Conservation (phyloP, 495 filamentous ascomycete genomes). For the Podospora conica region DNA sequence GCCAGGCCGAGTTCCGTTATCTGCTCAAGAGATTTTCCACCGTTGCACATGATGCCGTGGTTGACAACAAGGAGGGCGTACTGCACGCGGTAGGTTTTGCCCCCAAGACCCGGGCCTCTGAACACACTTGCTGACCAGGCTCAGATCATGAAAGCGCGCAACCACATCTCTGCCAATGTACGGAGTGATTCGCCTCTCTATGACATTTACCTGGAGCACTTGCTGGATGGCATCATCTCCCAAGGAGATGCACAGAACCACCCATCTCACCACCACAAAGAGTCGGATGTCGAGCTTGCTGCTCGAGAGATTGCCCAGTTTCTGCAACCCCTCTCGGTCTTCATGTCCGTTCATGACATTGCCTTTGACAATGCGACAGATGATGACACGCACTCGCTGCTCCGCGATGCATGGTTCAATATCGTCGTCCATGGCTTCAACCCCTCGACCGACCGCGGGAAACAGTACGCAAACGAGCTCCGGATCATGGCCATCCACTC, state of each 20-base stretch:
- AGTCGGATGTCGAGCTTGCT: slow-evolving; percentile 69
- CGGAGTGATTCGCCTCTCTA: slow-evolving; percentile 62
- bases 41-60: slow-evolving; percentile 61
- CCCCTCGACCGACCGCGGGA: slow-evolving; percentile 60
- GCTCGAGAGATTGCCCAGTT: slow-evolving; percentile 78
- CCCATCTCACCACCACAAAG: slow-evolving; percentile 52
- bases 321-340: slow-evolving; percentile 69
- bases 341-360: slow-evolving; percentile 56
- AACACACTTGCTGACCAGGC: slow-evolving; percentile 13
- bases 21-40: slow-evolving; percentile 76
- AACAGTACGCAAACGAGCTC: slow-evolving; percentile 63
- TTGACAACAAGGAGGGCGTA: slow-evolving; percentile 55
- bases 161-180: slow-evolving; percentile 65
- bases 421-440: slow-evolving; percentile 88
- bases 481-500: slow-evolving; percentile 78
- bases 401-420: slow-evolving; percentile 96
- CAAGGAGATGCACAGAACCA: slow-evolving; percentile 66
- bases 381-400: slow-evolving; percentile 59
- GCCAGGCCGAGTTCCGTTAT: slow-evolving; percentile 69
- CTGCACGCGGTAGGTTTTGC: slow-evolving; percentile 54
- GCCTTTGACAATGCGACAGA: slow-evolving; percentile 38
- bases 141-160: slow-evolving; percentile 67
- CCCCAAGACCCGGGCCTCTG: slow-evolving; percentile 17
- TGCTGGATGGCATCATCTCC: slow-evolving; percentile 83
- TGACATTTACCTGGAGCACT: slow-evolving; percentile 69